A percentile compares a stretch with the other conserved stretches of the same genome.
phyloP scores from a whole-genome alignment of 805 yeast species.

The Danielia reshetovae region DNA sequence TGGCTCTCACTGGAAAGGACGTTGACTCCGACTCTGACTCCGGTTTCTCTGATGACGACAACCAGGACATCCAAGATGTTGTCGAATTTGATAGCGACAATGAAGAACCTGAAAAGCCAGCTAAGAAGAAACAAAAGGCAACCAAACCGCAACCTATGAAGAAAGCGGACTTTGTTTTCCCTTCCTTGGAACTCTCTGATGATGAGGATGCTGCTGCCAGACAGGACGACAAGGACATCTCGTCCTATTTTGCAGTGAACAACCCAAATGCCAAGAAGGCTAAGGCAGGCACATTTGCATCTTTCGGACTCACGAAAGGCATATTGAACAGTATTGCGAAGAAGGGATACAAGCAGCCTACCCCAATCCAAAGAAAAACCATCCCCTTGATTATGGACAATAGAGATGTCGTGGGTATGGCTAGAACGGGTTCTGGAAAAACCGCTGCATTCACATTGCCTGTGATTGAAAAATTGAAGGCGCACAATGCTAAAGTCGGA shows the following conservation, averaged over 20 bases:
- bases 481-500: conserved; percentile 85
- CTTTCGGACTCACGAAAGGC: conserved; percentile 80
- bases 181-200: conserved; percentile 50
- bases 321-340: conserved; percentile 65
- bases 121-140: conserved; percentile 24
- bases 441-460: conserved; percentile 97
- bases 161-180: conserved; percentile 32
- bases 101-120: conserved; percentile 24
- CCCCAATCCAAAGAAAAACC: conserved; percentile 96
- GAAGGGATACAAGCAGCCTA: conserved; percentile 91
- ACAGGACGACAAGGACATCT: conserved; percentile 44
- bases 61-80: conserved; percentile 48
- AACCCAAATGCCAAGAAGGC: conserved; percentile 52
- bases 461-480: conserved; percentile 75
- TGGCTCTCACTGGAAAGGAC: conserved; percentile 45
- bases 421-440: conserved; percentile 98
- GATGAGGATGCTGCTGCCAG: conserved; percentile 27
- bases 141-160: conserved; percentile 14
- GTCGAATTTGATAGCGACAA: conserved; percentile 49
- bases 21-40: conserved; percentile 22
- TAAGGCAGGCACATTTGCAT: conserved; percentile 79
- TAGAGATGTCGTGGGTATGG: conserved; percentile 98
- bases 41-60: conserved; percentile 18
- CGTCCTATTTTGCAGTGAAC: conserved; percentile 38
- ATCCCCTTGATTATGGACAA: conserved; percentile 84